phyloP scores from a whole-genome alignment of 306 rosid genomes.

The Elaeagnus macrophylla region DNA sequence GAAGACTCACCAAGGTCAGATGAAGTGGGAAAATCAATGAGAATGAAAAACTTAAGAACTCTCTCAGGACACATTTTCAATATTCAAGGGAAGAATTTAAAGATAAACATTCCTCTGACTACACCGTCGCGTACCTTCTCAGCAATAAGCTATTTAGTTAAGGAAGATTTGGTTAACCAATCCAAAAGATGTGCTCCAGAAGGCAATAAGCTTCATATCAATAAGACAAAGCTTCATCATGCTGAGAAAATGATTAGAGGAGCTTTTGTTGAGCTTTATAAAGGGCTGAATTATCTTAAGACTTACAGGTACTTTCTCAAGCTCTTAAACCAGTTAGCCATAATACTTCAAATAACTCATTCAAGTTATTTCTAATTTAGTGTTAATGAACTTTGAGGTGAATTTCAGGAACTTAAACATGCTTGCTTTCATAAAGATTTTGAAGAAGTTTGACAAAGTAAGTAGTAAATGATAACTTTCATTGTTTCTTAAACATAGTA shows the following conservation, averaged over 20 bases:
- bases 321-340: no score
- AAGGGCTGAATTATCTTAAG: constrained; percentile 81
- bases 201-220: constrained; percentile 55
- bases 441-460: constrained; percentile 97
- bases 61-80: constrained; percentile 50
- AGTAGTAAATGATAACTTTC: constrained; percentile 21
- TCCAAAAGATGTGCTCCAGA: constrained; percentile 62
- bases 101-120: constrained; percentile 81
- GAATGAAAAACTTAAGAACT: constrained; percentile 40
- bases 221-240: constrained; percentile 62
- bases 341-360: background rate
- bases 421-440: constrained; percentile 85
- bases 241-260: constrained; percentile 94
- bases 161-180: constrained; percentile 71
- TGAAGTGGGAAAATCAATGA: constrained; percentile 34
- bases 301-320: constrained; percentile 59
- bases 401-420: constrained; percentile 78
- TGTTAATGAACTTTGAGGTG: no score
- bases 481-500: no score
- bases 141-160: constrained; percentile 70
- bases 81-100: constrained; percentile 78
- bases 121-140: constrained; percentile 85
- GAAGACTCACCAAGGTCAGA: constrained; percentile 36
- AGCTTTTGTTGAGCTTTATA: constrained; percentile 87
- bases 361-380: constrained; percentile 2